Percentiles rank a stretch among this genome's conserved stretches.
Evolutionary conservation across 306 rosid species (phyloP).

Genomic region (Mimosa bimucronata): DNA sequence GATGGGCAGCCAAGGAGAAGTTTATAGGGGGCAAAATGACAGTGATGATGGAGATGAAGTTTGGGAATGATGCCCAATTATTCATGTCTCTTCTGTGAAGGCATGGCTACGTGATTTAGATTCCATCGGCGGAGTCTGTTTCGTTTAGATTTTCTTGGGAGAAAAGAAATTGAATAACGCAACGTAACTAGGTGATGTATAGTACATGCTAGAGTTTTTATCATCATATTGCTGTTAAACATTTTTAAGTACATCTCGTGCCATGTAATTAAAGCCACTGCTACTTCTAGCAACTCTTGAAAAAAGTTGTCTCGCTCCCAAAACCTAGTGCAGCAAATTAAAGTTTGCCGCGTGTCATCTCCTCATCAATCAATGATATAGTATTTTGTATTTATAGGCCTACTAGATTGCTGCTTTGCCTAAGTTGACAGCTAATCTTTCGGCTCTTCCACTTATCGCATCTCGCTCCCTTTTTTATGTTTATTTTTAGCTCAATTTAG

Average conservation of each 20-base stretch:
- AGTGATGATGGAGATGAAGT: constrained; percentile 55
- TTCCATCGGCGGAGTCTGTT: background rate
- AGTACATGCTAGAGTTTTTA: background rate
- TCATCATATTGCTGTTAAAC: background rate
- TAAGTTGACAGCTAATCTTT: background rate
- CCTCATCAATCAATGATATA: background rate
- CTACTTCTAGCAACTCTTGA: background rate
- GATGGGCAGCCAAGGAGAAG: constrained; percentile 64
- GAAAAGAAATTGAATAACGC: background rate
- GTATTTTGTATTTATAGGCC: constrained; percentile 18
- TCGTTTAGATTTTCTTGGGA: background rate
- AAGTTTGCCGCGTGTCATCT: background rate
- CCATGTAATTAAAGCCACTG: too few species aligned
- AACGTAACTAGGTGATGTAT: background rate
- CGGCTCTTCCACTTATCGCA: background rate
- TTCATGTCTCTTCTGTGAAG: constrained; percentile 49
- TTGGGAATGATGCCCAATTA: constrained; percentile 33
- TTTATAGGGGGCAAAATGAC: constrained; percentile 55
- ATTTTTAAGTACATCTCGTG: background rate
- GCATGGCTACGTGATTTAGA: background rate
- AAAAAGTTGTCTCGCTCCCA: background rate
- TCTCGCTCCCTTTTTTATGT: constrained; percentile 9
- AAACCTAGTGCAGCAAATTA: background rate
- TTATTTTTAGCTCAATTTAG: constrained; percentile 12
- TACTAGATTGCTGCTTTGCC: background rate